phyloP scores from a whole-genome alignment of 768 basidiomycete species.

The Boletus vermiculosoides region DNA sequence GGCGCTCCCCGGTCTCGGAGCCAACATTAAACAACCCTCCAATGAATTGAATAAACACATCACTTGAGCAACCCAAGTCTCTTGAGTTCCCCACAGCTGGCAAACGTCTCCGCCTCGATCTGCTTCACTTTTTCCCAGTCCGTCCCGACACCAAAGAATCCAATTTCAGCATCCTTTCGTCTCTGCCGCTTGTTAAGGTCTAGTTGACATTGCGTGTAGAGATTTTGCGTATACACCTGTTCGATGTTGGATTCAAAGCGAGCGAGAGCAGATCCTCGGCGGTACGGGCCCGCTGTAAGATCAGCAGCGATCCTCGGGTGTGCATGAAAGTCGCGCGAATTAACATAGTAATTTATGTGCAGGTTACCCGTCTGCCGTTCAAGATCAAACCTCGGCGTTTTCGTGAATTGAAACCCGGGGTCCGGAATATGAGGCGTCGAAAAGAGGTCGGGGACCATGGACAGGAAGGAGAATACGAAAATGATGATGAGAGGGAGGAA shows the following conservation, averaged over 20 bases:
- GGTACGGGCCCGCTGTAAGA: constrained; percentile 46
- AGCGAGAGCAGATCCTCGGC: constrained; percentile 38
- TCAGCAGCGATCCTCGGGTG: constrained; percentile 77
- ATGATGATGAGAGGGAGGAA: constrained; percentile 83
- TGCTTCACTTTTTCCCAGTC: constrained; percentile 86
- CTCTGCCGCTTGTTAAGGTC: constrained; percentile 67
- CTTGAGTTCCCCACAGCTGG: constrained; percentile 77
- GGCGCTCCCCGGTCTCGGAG: constrained; percentile 1
- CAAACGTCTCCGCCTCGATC: constrained; percentile 68
- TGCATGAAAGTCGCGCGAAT: constrained; percentile 67
- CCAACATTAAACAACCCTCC: constrained; percentile 10
- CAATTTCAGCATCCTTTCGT: constrained; percentile 71
- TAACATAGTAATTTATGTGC: constrained; percentile 83
- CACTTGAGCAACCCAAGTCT: constrained; percentile 54
- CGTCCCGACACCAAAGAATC: constrained; percentile 88
- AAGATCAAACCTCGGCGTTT: constrained; percentile 59
- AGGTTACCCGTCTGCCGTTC: constrained; percentile 68
- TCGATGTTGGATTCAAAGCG: constrained; percentile 80
- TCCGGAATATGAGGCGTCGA: constrained; percentile 66
- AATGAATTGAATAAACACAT: constrained; percentile 11
- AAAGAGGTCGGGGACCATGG: constrained; percentile 77
- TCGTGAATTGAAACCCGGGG: constrained; percentile 72
- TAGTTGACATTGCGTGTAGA: constrained; percentile 70
- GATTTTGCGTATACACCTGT: constrained; percentile 63
- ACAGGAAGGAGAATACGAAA: constrained; percentile 80